Base-by-base conservation (phyloP, 495 filamentous ascomycete genomes). In the Podospora comata region DNA sequence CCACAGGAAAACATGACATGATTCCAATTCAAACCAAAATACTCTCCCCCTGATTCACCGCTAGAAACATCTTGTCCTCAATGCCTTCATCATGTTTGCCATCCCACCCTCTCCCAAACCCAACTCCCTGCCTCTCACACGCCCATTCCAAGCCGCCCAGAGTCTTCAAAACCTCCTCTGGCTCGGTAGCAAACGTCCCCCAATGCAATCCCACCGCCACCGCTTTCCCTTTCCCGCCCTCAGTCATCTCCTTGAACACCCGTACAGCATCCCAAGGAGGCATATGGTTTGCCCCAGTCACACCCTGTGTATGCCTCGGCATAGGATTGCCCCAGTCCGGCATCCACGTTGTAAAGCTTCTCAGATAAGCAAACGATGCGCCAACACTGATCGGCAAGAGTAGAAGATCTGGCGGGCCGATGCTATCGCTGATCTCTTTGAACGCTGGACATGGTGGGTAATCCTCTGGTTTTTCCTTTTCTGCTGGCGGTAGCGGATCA, bases 161-260 rank as follows among this genome's bases (percentile, higher is more conserved):
- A 2, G 74, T 75, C 63, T 65, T 73, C 9, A 76, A 30, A 13
- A 78, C 73, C 54, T 76, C 76, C 2, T 11, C 44, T 18, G 73
- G 68, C 23, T 78, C 76, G 0, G 70, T 66, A 1, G 75, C 75
- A 70, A 78, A 78, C 4, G 76, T 78, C 13, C 76, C 76, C 76
- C 76, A 78, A 60, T 78, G 76, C 63, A 78, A 74, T 1, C 71
- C 76, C 15, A 78, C 65, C 3, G 76, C 76, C 15, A 78, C 71
- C 4, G 70, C 39, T 32, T 48, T 65, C 20, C 56, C 59, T 20
- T 39, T 34, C 15, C n/a, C 27, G 60, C 18, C 15, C 19, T 34
- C 61, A 18, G 67, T 63, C 74, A 78, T 78, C 19, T 70, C 60
- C 28, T 66, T 72, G 19, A 78, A 20, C 3, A 78, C 75, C 4